Evolutionary conservation across 202 grass and related monocot genomes (phyloP).

Genomic region (Musa balbisiana): DNA sequence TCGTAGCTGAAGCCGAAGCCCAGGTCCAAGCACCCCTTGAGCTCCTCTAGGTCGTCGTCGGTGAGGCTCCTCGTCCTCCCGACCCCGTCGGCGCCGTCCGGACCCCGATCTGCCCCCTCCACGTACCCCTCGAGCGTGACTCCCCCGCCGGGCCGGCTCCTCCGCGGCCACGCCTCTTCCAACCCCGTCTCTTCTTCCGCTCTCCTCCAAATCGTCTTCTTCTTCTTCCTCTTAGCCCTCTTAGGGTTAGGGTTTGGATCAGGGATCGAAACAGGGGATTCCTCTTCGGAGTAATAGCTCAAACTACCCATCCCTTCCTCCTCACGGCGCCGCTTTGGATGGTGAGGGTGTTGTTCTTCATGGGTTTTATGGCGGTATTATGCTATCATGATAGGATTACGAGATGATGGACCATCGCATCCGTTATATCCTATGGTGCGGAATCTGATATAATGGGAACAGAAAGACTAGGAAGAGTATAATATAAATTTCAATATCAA

Average conservation of each 20-base stretch:
- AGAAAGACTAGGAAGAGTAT: too few relatives aligned
- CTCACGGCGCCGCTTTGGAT: not conserved
- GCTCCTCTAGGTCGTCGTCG: slow-evolving; percentile 9
- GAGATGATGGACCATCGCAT: too few relatives aligned
- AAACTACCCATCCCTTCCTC: not conserved
- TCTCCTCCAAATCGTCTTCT: not conserved
- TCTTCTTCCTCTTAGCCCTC: not conserved
- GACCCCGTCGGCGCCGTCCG: not conserved
- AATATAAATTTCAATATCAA: too few relatives aligned
- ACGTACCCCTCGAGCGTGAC: slow-evolving; percentile 17
- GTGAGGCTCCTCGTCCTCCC: slow-evolving; percentile 16
- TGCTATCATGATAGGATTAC: too few relatives aligned
- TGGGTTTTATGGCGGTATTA: too few relatives aligned
- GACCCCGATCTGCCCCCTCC: not conserved
- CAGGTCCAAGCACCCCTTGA: slow-evolving; percentile 16
- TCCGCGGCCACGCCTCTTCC: slow-evolving; percentile 11
- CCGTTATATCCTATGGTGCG: too few relatives aligned
- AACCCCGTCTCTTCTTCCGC: not conserved
- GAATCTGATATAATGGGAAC: too few relatives aligned
- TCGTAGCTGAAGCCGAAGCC: slow-evolving; percentile 20
- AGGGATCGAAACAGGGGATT: not conserved
- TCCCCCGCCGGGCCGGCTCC: slow-evolving; percentile 6
- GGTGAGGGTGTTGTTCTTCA: not conserved
- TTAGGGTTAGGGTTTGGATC: not conserved
- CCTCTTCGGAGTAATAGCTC: not conserved